Conservation (phyloP, 306 rosid species). For the Castanea crenata region DNA sequence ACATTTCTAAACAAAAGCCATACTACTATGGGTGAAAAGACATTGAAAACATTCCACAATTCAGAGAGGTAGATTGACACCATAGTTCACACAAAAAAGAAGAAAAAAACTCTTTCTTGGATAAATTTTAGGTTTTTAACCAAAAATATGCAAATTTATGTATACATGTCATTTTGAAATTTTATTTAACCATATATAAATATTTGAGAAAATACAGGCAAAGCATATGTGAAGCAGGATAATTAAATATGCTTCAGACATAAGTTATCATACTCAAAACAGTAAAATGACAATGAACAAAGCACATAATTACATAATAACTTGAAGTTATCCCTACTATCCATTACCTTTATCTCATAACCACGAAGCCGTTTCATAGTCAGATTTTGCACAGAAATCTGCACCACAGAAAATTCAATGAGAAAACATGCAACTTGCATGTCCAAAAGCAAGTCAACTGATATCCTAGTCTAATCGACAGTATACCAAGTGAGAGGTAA, state of each 20-base stretch:
- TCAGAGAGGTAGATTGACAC: neutral
- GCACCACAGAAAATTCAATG: slow-evolving; percentile 30
- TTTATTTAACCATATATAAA: neutral
- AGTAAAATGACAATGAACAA: neutral
- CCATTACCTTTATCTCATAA: slow-evolving; percentile 79
- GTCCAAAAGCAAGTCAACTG: neutral
- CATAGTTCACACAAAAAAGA: neutral
- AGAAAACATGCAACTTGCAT: slow-evolving; percentile 6
- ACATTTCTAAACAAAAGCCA: neutral
- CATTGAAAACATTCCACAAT: neutral
- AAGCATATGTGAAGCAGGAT: neutral
- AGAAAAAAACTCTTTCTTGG: neutral
- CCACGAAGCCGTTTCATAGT: slow-evolving; percentile 85
- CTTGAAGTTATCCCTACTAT: neutral
- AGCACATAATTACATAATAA: neutral
- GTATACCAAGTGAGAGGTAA: slow-evolving; percentile 6
- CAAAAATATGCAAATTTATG: neutral
- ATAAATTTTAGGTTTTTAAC: neutral
- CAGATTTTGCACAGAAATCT: slow-evolving; percentile 79
- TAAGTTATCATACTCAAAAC: neutral
- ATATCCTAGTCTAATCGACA: neutral
- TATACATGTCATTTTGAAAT: too few relatives aligned
- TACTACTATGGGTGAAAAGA: neutral
- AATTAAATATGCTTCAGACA: neutral
- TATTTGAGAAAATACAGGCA: neutral